Base-by-base conservation (phyloP, 805 yeast genomes). In the Candida golubevii region DNA sequence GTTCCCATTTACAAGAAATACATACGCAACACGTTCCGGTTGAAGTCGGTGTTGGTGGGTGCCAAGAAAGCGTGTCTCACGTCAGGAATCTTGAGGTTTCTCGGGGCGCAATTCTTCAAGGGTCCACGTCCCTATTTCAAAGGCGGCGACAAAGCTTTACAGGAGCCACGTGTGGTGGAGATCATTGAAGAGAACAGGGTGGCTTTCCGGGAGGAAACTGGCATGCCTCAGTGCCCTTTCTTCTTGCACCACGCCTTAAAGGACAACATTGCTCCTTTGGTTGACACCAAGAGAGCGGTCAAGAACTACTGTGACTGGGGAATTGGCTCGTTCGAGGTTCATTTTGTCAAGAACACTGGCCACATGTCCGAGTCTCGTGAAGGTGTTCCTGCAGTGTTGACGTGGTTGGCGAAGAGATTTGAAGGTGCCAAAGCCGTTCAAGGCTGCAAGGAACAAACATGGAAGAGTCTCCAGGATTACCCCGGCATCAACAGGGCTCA, bases 301-400 rank as follows among this genome's bases (percentile, higher is more conserved):
- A 51, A 54, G 8, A 56, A 54, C 40, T 66, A 64, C 60, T 66
- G 71, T 47, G 53, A 49, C 5, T 47, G 58, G 53, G 67, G 66
- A 2, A 57, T 61, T 6, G 39, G 39, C 8, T 60, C 65, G 7
- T 47, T 63, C 30, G 70, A 66, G 45, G 59, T 63, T 42, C 55
- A 63, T 5, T 53, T 48, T n/a, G 58, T 59, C 14, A 38, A 51
- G 14, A 36, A 47, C n/a, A 52, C 61, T 15, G 68, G 66, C 5
- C 71, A 66, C 46, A 39, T 58, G 31, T 44, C 56, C 10, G 67
- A 61, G 42, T 35, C 44, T 18, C 26, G 45, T 12, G 50, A 47
- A 15, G 57, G 57, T 9, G 35, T 36, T 7, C 45, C 41, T 7
- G 55, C 55, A 1, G 55, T 46, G 2, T 29, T 53, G 32, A 35